Evolutionary conservation across 768 basidiomycete genomes (phyloP), one percentile per base, ranked within the genome.

Genomic region (Rhodosporidiobolus odoratus): DNA sequence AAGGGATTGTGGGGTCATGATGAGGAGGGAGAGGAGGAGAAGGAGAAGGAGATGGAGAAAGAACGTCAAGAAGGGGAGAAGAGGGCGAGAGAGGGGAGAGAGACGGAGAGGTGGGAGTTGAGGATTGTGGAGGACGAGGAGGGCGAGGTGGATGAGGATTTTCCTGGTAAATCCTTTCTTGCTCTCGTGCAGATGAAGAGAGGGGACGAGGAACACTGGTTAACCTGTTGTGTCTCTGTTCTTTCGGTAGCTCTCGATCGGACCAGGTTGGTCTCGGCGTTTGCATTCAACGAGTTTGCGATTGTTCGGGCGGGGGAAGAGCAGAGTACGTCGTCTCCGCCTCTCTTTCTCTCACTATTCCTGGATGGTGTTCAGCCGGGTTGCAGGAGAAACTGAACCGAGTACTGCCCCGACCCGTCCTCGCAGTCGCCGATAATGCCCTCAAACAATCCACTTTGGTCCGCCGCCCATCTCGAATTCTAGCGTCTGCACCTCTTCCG

Each of bases 101-200:
- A 87, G 54, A 89, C 91, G 0, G 83, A 90, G 6, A 92, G 91
- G 2, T 99, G 96, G 95, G 88, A 91, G 47, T 79, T 99, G 80
- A 83, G 92, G 68, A 92, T 98, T 64, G 90, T 92, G 1, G 96
- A 99, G 54, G 94, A 98, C 79, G 96, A 96, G 78, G 96, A 96
- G 78, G 96, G 96, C 23, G 95, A 97, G 79, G 92, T 98, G 1
- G 96, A 99, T 78, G 96, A 97, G 78, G 96, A 99, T 81, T 98
- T 94, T 78, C 96, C 95, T 32, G 90, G 94, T 95, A 79, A 75
- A 90, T 83, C 10, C 17, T 27, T 59, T 7, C 41, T 59, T 32
- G 5, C 2, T 43, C 8, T 43, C 30, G 10, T 53, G 48, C 15
- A 16, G 25, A 25, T 8, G 48, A 10, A 10, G 12, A 13, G n/a